Base-by-base conservation (phyloP, 2,329 filamentous ascomycete genomes). In the Endothia cerciana region DNA sequence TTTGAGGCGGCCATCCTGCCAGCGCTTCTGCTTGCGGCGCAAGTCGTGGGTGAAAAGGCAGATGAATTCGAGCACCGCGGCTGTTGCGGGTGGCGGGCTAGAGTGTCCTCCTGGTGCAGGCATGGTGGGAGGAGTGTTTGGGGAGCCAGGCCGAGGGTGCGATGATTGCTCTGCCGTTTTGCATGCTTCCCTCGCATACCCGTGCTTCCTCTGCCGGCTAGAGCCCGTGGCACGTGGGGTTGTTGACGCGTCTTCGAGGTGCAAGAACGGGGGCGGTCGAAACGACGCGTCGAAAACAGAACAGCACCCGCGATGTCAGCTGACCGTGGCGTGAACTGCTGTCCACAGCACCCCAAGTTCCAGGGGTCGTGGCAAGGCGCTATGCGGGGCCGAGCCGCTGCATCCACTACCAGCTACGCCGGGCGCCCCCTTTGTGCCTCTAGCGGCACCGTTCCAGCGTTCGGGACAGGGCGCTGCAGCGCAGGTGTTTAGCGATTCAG, bases 41-140 rank as follows among this genome's bases (percentile, higher is more conserved):
- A 97, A 77, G 74, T 97, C 94, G 74, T 92, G 88, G 1, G 93
- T 96, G 77, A 92, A 97, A 4, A 97, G 87, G 76, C 94, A 97
- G 68, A 87, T 85, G 76, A 90, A 96, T 73, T 96, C 93, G 73
- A 91, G 82, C 47, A 97, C 93, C 0, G 86, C 83, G 1, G 93
- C 92, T 25, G 89, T 90, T 72, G 86, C 88, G 71, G 88, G 85
- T 17, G 84, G 53, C 43, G 49, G 64, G 61, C 65, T 62, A 33
- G 63, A 60, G n/a, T 59, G 64, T 22, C 40, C 57, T 22, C 40
- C 57, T 30, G 36, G 36, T 45, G 63, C 65, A 61, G 57, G 53
- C 64, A 64, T 65, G 36, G 11, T 36, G 55, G 49, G 60, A 36
- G 33, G n/a, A 17, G 11, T 13, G 28, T 33, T 5, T 2, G 11